Percentiles rank a stretch among this genome's conserved stretches.
These are phyloP conservation scores for Puccinia coronata DNA, from an alignment of 1,284 basidiomycete genomes.

Conservation along the genomic window DNA sequence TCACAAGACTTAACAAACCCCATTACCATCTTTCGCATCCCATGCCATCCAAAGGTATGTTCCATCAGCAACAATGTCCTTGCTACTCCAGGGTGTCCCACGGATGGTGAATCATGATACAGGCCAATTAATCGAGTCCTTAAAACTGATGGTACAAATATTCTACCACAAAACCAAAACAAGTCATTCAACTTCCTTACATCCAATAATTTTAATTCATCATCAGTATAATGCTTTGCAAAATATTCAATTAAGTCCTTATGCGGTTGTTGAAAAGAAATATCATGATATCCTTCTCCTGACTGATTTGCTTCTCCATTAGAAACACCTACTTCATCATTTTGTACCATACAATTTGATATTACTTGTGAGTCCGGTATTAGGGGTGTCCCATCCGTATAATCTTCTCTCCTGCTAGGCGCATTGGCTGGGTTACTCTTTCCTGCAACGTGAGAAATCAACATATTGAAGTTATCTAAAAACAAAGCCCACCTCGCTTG, in stretches of 20 bases:
- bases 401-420: background rate
- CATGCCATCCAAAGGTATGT: slow-evolving; percentile 22
- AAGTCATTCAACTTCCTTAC: background rate
- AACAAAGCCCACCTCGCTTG: slow-evolving; percentile 3
- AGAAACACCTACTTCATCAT: too few relatives aligned
- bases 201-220: background rate
- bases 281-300: background rate
- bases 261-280: background rate
- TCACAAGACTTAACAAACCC: background rate
- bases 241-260: background rate
- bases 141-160: background rate
- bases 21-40: background rate
- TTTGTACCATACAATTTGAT: too few relatives aligned
- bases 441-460: background rate
- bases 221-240: background rate
- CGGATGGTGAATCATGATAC: background rate
- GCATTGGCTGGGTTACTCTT: background rate
- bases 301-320: too few relatives aligned
- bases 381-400: too few relatives aligned
- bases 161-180: background rate
- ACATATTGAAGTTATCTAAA: background rate
- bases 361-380: too few relatives aligned
- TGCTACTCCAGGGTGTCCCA: slow-evolving; percentile 16
- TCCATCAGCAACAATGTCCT: background rate
- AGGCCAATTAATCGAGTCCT: background rate